Base-by-base conservation (phyloP, 1,139 yeast genomes). In the Pichia inconspicua region DNA sequence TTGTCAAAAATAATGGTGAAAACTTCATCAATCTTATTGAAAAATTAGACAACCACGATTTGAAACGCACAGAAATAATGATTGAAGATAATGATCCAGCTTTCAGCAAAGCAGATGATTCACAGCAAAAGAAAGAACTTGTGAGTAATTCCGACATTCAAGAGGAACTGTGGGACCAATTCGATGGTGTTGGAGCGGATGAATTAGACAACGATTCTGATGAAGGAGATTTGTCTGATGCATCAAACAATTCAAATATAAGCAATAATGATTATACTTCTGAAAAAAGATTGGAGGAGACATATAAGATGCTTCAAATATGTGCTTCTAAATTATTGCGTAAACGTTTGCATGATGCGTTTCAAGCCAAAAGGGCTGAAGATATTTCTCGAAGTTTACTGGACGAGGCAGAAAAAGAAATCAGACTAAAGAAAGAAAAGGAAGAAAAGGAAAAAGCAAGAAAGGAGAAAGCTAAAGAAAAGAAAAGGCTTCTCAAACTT, bases 391-490 rank as follows among this genome's bases (percentile, higher is more conserved):
- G 76, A 58, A 79, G 73, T 63, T 76, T 84, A 53, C 77, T 86
- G 53, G 88, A 80, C 59, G 96, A 87, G 61, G 74, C 87, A 43
- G 95, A 85, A 52, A 87, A 83, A 19, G 95, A 85, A 64, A 85
- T 80, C 56, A 73, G 74, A 44, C 78, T 81, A 30, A 77, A 80
- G 60, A 79, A 77, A 59, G 89, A 83, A 55, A 79, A 79, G 43
- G 92, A 84, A 62, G 77, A 79, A 63, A 84, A 84, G 66, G 84
- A 82, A 60, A 72, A 75, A 53, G 75, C 75, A 52, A 92, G 84
- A 56, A 82, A 78, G 64, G 95, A 87, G 59, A 82, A 81, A 67
- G 81, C 83, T 49, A 82, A 82, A 62, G 94, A 86, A 58, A 85
- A 84, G 73, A 85, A 84, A 63, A 74, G 84, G 27, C 72, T 76